Conservation (phyloP, 1,139 yeast genomes). For the Debaryomyces robertsiae region DNA sequence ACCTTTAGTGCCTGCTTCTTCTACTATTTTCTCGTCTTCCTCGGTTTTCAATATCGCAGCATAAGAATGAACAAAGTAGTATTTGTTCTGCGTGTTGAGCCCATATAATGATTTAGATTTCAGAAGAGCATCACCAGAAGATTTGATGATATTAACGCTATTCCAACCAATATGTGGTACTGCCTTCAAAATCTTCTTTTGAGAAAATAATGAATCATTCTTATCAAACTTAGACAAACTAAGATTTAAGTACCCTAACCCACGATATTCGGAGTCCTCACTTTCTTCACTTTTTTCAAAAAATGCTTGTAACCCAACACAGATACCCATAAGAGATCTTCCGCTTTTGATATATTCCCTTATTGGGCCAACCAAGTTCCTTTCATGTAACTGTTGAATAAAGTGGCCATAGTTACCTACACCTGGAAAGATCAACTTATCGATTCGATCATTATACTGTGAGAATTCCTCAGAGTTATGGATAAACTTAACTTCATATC, state of each 20-base stretch:
- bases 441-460: constrained; percentile 45
- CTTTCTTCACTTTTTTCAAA: constrained; percentile 78
- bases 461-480: constrained; percentile 38
- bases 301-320: constrained; percentile 91
- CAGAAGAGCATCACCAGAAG: constrained; percentile 19
- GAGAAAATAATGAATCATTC: constrained; percentile 34
- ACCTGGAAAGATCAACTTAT: constrained; percentile 78
- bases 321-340: constrained; percentile 88
- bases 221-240: constrained; percentile 61
- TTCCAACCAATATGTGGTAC: constrained; percentile 99
- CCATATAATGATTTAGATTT: constrained; percentile 51
- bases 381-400: constrained; percentile 63
- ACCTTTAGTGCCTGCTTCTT: constrained; percentile 46
- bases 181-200: constrained; percentile 49
- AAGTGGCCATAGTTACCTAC: constrained; percentile 97
- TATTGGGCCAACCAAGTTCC: constrained; percentile 68
- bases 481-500: constrained; percentile 57
- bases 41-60: constrained; percentile 62
- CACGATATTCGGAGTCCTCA: constrained; percentile 50
- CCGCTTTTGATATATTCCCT: constrained; percentile 68
- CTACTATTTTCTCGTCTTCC: constrained; percentile 31
- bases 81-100: constrained; percentile 65
- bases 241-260: constrained; percentile 56
- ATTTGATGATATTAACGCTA: constrained; percentile 28
- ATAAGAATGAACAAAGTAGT: constrained; percentile 93